phyloP scores from a whole-genome alignment of 108 stramenopile genomes.

The Cylindrotheca fusiformis region DNA sequence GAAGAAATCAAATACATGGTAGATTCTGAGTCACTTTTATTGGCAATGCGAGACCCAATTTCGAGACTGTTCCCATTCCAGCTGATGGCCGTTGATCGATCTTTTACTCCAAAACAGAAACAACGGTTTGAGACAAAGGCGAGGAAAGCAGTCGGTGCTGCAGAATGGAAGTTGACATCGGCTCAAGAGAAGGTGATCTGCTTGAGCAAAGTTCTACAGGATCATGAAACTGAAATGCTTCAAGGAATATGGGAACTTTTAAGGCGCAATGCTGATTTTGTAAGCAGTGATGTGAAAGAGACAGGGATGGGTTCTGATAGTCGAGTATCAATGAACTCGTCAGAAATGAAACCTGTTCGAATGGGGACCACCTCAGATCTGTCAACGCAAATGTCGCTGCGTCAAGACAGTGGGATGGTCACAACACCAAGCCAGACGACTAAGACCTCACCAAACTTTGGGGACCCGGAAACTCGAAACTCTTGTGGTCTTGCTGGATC shows the following conservation, averaged over 20 bases:
- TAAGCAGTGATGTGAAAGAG: too few relatives aligned
- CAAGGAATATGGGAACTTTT: constrained; percentile 25
- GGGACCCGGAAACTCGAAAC: too few relatives aligned
- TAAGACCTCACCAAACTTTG: too few relatives aligned
- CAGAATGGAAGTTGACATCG: constrained; percentile 2
- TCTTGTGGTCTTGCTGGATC: too few relatives aligned
- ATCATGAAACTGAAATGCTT: constrained; percentile 15
- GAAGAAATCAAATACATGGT: constrained; percentile 25
- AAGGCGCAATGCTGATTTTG: constrained; percentile 22
- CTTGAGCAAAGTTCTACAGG: constrained; percentile 8
- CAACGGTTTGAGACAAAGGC: constrained; percentile 18
- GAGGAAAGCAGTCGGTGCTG: constrained; percentile 4
- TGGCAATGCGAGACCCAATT: constrained; percentile 19
- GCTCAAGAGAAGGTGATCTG: constrained; percentile 13
- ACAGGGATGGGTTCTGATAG: too few relatives aligned
- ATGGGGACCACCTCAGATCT: too few relatives aligned
- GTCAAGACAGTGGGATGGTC: too few relatives aligned
- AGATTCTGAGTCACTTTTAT: constrained; percentile 11
- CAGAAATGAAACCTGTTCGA: too few relatives aligned
- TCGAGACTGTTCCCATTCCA: constrained; percentile 34
- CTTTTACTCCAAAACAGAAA: constrained; percentile 10
- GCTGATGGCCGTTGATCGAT: constrained; percentile 29
- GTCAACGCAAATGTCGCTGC: too few relatives aligned
- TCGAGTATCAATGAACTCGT: too few relatives aligned
- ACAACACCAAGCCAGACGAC: too few relatives aligned